These are phyloP conservation scores for Cucurbita pepo DNA, from an alignment of 306 rosid species.

Conservation along the genomic window DNA sequence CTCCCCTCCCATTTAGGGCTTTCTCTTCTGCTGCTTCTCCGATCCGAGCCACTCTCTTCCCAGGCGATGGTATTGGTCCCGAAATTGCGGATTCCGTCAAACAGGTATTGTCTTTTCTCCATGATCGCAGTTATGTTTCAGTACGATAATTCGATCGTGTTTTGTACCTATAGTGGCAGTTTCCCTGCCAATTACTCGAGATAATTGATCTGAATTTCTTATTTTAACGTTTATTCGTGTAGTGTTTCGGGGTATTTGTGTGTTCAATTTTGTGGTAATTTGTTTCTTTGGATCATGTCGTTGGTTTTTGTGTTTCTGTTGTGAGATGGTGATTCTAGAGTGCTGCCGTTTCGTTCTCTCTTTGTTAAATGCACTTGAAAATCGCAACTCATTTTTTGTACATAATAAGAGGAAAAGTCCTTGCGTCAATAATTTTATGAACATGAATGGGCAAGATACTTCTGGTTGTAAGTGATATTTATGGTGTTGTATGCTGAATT, in stretches of 20 bases:
- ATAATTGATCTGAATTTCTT: background rate
- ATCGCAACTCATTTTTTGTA: background rate
- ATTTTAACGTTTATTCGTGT: background rate
- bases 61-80: constrained; percentile 97
- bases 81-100: constrained; percentile 92
- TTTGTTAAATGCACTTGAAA: background rate
- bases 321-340: background rate
- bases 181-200: background rate
- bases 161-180: background rate
- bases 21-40: constrained; percentile 53
- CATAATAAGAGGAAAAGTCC: background rate
- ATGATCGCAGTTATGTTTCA: background rate
- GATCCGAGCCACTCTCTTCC: constrained; percentile 91
- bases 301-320: background rate
- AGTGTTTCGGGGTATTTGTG: background rate
- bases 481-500: background rate
- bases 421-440: background rate
- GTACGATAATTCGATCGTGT: background rate
- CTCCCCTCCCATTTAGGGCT: constrained; percentile 9
- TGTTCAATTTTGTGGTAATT: background rate
- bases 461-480: background rate
- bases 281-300: background rate
- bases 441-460: background rate
- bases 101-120: constrained; percentile 30
- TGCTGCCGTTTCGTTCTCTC: background rate